Conservation (phyloP, 495 filamentous ascomycete genomes). For the Aspergillus bertholletiae region DNA sequence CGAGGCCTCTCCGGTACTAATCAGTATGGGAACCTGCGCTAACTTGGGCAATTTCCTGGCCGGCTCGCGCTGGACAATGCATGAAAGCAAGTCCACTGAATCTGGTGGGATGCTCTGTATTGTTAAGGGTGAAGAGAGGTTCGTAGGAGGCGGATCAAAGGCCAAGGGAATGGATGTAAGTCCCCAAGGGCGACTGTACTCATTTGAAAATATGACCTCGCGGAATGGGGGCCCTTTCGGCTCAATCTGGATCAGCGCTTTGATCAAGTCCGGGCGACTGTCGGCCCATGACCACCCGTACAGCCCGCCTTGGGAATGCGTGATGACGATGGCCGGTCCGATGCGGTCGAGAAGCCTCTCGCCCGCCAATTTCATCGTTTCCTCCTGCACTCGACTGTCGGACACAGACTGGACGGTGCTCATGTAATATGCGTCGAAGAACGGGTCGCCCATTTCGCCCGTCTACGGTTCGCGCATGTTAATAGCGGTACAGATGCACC, state of each 20-base stretch:
- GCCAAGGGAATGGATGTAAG: conserved; percentile 25
- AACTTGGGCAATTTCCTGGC: conserved; percentile 22
- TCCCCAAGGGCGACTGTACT: neutral
- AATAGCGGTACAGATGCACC: neutral
- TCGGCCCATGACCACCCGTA: conserved; percentile 30
- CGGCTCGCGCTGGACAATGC: conserved; percentile 1
- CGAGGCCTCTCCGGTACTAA: conserved; percentile 22
- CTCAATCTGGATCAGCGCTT: conserved; percentile 28
- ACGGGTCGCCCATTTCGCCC: conserved; percentile 36
- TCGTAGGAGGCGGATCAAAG: conserved; percentile 14
- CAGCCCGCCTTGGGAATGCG: conserved; percentile 28
- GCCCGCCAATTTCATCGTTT: conserved; percentile 18
- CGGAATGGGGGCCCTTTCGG: conserved; percentile 24
- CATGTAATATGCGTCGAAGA: conserved; percentile 45
- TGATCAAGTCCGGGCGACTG: conserved; percentile 18
- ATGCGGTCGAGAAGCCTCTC: conserved; percentile 29
- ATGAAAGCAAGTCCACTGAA: neutral
- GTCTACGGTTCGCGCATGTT: neutral
- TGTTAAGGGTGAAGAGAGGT: neutral
- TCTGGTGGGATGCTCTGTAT: neutral
- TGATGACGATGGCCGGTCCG: conserved; percentile 25
- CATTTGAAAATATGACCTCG: neutral
- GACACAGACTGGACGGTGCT: conserved; percentile 23
- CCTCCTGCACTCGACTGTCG: conserved; percentile 15
- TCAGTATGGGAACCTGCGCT: conserved; percentile 16